Evolutionary conservation across 2,329 filamentous ascomycete genomes (phyloP).

Genomic region (Nothopassalora personata): DNA sequence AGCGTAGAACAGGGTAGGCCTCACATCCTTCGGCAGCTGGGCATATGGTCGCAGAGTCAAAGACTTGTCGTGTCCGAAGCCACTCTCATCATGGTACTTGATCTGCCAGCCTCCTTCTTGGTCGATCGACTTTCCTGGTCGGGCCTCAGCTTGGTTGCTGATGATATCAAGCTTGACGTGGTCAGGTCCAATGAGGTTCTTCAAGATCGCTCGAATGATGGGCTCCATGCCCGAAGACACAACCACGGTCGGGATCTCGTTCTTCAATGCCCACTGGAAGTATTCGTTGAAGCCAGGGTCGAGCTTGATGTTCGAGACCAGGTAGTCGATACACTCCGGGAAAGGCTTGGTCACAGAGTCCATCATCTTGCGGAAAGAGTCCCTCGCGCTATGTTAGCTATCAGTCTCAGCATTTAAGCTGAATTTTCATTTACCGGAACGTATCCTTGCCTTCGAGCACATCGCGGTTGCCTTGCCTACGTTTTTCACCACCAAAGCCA

Average conservation of each 20-base stretch:
- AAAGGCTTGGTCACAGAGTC: conserved; percentile 77
- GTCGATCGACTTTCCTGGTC: conserved; percentile 67
- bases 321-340: conserved; percentile 70
- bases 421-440: conserved; percentile 54
- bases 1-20: conserved; percentile 87
- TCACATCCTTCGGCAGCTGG: conserved; percentile 58
- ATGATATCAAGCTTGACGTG: conserved; percentile 79
- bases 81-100: conserved; percentile 78
- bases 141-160: conserved; percentile 70
- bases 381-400: conserved; percentile 38
- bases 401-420: neutral
- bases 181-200: conserved; percentile 73
- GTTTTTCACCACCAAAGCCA: conserved; percentile 69
- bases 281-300: conserved; percentile 87
- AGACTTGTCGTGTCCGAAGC: conserved; percentile 96
- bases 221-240: conserved; percentile 90
- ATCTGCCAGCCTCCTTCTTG: conserved; percentile 83
- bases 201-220: conserved; percentile 77
- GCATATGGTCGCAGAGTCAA: conserved; percentile 85
- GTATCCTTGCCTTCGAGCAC: conserved; percentile 65
- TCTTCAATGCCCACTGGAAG: conserved; percentile 70
- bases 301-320: conserved; percentile 77
- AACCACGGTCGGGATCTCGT: conserved; percentile 88
- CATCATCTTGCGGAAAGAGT: conserved; percentile 88
- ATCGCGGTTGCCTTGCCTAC: conserved; percentile 67